Base-by-base conservation (phyloP, 805 yeast species). In the Saturnispora halmiae region DNA sequence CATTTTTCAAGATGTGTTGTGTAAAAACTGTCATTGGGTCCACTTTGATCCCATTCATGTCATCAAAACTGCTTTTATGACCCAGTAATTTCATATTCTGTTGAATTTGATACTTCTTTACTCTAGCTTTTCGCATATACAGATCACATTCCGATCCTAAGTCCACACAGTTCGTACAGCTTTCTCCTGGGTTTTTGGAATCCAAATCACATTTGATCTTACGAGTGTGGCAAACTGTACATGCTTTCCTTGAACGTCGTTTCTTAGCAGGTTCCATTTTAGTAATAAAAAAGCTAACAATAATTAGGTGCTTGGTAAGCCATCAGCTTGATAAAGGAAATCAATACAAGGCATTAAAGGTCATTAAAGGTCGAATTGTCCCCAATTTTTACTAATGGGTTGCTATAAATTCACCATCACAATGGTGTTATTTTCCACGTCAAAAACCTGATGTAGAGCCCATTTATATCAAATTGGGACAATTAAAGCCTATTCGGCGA, bases 191-290 rank as follows among this genome's bases (percentile, higher is more conserved):
- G 46, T 2, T 36, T 45, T 1, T 82, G 82, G 53, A 66, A 65
- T 42, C 65, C 70, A 29, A 58, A 53, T 79, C 85, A 61, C 94
- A 82, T 25, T 88, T 71, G n/a, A 82, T 92, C 51, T 82, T 82
- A 26, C 92, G 65, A 5, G 79, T 71, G 41, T 85, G 77, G 53
- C 92, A 83, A n/a, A 81, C 80, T 29, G 73, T 70, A 54, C 92
- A 82, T 2, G 88, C 90, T 33, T 84, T 60, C 9, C 81, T 63
- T 1, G 84, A 80, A 38, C 86, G 61, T 35, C 81, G 73, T 43
- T 75, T 54, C 45, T 69, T 71, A 18, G 24, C 32, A 15, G 31
- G 6, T 20, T 4, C 11, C 33, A 6, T n/a, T 20, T 29, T 16
- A 15, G 14, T 8, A 4, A 19, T 11, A 11, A 22, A 31, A 22